Evolutionary conservation across 192 early-diverging fungal species (phyloP).

Genomic region (Backusella tarrabulga): DNA sequence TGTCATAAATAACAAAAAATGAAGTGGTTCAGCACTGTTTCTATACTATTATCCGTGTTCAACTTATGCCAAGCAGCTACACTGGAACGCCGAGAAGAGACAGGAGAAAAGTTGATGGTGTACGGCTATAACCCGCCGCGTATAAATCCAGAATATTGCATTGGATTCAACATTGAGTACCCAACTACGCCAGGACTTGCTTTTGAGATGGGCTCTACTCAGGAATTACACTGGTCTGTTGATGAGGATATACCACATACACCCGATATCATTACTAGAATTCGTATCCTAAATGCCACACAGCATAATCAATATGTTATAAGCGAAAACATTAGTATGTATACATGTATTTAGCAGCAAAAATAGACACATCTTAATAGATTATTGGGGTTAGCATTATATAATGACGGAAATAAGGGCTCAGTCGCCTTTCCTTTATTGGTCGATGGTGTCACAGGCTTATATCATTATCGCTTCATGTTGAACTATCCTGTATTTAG

Average conservation of each 20-base stretch:
- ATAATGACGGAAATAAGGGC: constrained; percentile 24
- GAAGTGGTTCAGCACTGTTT: neutral
- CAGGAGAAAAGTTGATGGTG: constrained; percentile 27
- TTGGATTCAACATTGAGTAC: constrained; percentile 27
- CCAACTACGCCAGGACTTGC: constrained; percentile 32
- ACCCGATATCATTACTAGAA: constrained; percentile 36
- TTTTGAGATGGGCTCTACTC: constrained; percentile 23
- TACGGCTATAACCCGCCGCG: constrained; percentile 39
- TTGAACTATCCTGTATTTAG: constrained; percentile 28
- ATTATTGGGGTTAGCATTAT: constrained; percentile 16
- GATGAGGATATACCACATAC: constrained; percentile 24
- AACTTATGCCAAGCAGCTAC: neutral
- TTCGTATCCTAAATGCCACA: constrained; percentile 36
- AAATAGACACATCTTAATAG: neutral
- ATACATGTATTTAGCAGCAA: neutral
- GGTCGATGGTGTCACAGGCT: constrained; percentile 25
- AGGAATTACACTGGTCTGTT: constrained; percentile 32
- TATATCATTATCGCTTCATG: constrained; percentile 41
- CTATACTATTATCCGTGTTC: neutral
- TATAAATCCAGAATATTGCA: constrained; percentile 34
- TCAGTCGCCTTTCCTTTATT: constrained; percentile 13
- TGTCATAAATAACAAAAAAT: neutral
- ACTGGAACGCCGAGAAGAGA: constrained; percentile 12
- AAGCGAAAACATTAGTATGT: constrained; percentile 35
- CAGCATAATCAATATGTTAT: constrained; percentile 37